Base-by-base conservation (phyloP, 2,329 filamentous ascomycete genomes). In the Herpotrichia juniperi region DNA sequence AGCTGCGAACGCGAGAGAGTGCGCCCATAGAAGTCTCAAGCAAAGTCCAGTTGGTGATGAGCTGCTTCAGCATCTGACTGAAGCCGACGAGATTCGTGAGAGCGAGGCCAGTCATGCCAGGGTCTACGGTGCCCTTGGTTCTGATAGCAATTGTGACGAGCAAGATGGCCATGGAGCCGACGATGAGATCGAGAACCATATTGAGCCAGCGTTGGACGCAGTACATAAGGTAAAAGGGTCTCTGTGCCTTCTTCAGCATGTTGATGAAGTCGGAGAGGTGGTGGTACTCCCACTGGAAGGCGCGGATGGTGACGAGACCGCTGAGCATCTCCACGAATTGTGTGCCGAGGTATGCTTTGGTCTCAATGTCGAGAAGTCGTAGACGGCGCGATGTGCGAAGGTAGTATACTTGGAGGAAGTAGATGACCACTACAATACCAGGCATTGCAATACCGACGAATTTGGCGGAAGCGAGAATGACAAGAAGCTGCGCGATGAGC, bases 291-390 rank as follows among this genome's bases (percentile, higher is more conserved):
- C 78, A 80, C 1, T 68, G 66, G 46, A 79, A 82, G 0, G 80
- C 76, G 3, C 80, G 76, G 30, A 84, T 76, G 0, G 79, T 82
- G 2, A 70, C 51, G 0, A 82, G 58, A 0, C 80, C 80, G 4
- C 68, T 65, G 0, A 81, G 57, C 0, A 76, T 76, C 44, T 83
- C 81, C 2, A 78, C 58, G 50, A 82, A 82, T 26, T 82, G 77
- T 0, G 78, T 76, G 17, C 76, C 79, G 0, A 82, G 68, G 1
- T 76, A 74, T 0, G 73, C 71, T 49, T 79, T 77, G 26, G 74
- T 68, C 58, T 83, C 81, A 2, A 83, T 73, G 57, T 84, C 81
- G 11, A 83, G 64, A 8, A 81, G 64, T 48, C 82, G 75, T 2
- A 80, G 51, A 44, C 76, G 77, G 2, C 78, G 66, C 10, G 75